phyloP scores from a whole-genome alignment of 352 stramenopile species.

The Plasmopara muralis region DNA sequence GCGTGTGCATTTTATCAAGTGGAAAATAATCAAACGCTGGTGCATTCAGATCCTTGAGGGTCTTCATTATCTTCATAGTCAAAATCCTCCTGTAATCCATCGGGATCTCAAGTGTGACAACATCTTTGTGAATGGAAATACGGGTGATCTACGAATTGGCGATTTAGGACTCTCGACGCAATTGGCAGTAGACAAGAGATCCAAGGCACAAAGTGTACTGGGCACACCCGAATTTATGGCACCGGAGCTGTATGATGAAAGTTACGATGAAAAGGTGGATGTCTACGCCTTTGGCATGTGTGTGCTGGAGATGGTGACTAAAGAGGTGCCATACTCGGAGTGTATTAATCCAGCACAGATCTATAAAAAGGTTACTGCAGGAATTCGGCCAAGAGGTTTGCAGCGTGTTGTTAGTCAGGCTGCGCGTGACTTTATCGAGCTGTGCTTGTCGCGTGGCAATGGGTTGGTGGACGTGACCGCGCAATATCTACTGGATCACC shows the following conservation, averaged over 20 bases:
- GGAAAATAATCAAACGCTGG: conserved; percentile 98
- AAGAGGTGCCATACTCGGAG: conserved; percentile 97
- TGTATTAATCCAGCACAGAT: conserved; percentile 90
- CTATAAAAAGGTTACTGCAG: conserved; percentile 88
- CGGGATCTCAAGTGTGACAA: conserved; percentile 94
- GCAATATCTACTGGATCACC: conserved; percentile 64
- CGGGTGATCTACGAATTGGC: conserved; percentile 96
- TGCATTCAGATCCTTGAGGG: conserved; percentile 96
- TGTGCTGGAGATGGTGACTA: conserved; percentile 98
- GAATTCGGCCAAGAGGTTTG: conserved; percentile 65
- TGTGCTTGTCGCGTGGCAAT: conserved; percentile 76
- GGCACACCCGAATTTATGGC: conserved; percentile 99
- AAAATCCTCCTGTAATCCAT: conserved; percentile 89
- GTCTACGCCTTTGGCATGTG: conserved; percentile 99
- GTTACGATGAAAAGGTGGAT: conserved; percentile 95
- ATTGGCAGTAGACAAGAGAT: conserved; percentile 66
- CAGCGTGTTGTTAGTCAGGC: conserved; percentile 69
- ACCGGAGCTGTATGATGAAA: conserved; percentile 98
- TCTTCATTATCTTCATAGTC: conserved; percentile 89
- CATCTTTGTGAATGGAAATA: conserved; percentile 98
- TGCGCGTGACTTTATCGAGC: conserved; percentile 76
- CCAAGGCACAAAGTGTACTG: conserved; percentile 88
- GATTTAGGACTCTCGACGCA: conserved; percentile 92
- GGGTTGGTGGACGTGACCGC: conserved; percentile 75
- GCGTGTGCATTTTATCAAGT: conserved; percentile 96